Evolutionary conservation across 768 basidiomycete genomes (phyloP), one percentile per base, ranked within the genome.

Genomic region (Gloeopeniophorella convolvens): DNA sequence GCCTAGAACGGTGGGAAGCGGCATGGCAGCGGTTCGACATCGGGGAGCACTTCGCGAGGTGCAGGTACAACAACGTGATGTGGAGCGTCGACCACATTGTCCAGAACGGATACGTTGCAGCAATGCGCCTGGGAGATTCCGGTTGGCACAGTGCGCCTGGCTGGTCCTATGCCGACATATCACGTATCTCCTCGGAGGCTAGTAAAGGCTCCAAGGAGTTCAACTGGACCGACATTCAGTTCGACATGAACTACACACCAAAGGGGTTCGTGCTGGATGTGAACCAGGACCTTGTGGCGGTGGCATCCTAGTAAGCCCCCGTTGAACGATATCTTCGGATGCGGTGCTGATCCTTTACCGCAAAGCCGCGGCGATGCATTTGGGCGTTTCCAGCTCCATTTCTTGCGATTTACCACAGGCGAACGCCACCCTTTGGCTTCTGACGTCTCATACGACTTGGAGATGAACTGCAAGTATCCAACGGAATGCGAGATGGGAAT

Each of bases 61-160:
- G 48, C 34, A 24, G 46, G 24, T 53, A 53, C 28, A 45, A 53
- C 36, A 53, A 53, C 11, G 21, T 53, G 26, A 15, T 53, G 11
- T 53, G 51, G 51, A 53, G 46, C 15, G 51, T 53, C 23, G 51
- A 53, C 24, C 42, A 53, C 24, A 27, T 48, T 24, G 51, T 53
- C 12, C 51, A 53, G 16, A 42, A 32, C 32, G 51, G 51, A 11
- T 15, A 48, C 30, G 23, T 53, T n/a, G 51, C 47, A 4, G 46
- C 51, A 20, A 53, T 53, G 51, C 51, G 46, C 28, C 24, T 53
- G 10, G 46, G 42, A 3, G 51, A 53, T 36, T 48, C 51, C 5
- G 45, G 35, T 9, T 53, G 51, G 51, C 51, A 48, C 47, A 48
- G 41, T 24, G 16, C 46, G 18, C 46, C 51, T 5, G 51, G 51